Percentiles rank a stretch among this genome's conserved stretches.
phyloP scores from a whole-genome alignment of 331 rosid genomes.

The Prunus yedoensis region DNA sequence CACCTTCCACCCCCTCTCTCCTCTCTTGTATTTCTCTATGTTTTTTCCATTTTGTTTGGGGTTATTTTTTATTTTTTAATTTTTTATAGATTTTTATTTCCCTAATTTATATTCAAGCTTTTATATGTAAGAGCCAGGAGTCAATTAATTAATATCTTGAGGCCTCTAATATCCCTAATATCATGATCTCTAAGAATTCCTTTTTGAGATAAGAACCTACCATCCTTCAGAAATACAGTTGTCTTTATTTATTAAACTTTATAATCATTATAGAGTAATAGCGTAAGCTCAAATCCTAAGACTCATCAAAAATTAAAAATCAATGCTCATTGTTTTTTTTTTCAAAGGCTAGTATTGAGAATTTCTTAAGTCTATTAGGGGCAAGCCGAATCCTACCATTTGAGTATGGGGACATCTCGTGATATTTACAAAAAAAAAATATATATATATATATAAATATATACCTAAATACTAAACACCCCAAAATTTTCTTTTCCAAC shows the following conservation, averaged over 20 bases:
- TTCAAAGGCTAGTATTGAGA: too few species aligned
- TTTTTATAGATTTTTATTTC: neutral
- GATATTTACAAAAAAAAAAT: too few species aligned
- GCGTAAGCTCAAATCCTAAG: conserved; percentile 7
- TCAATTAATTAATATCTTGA: neutral
- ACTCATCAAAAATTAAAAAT: neutral
- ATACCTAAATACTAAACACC: too few species aligned
- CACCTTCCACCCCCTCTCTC: neutral
- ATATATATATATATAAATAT: too few species aligned
- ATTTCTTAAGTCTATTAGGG: too few species aligned
- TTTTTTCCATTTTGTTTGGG: neutral
- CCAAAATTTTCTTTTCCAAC: too few species aligned
- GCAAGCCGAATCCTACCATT: too few species aligned
- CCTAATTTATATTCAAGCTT: neutral
- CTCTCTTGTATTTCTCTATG: neutral
- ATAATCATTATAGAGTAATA: conserved; percentile 4
- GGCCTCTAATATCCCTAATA: neutral
- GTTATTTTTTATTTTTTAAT: neutral
- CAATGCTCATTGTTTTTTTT: too few species aligned
- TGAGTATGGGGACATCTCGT: too few species aligned
- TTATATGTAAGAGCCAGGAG: neutral
- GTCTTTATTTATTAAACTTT: neutral
- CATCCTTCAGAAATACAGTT: conserved; percentile 13
- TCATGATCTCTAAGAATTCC: neutral
- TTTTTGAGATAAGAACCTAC: conserved; percentile 11